A percentile compares a stretch with the other conserved stretches of the same genome.
Evolutionary conservation across 306 rosid species (phyloP).

Genomic region (Lathyrus tuberosus): DNA sequence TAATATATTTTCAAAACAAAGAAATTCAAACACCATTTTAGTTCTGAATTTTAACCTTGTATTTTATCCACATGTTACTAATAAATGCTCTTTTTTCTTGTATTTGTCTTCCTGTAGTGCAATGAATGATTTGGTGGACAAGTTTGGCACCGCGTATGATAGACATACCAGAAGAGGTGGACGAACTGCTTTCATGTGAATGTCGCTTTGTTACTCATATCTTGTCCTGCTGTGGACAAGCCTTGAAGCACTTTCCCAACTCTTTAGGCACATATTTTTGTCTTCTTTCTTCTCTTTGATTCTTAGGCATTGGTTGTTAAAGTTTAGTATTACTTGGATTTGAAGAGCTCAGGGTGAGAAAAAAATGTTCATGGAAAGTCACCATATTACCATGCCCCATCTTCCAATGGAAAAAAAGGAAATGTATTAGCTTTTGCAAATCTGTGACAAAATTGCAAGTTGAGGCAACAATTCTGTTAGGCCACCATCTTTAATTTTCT

Average conservation of each 20-base stretch:
- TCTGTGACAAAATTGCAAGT: constrained; percentile 2
- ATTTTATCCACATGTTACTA: constrained; percentile 25
- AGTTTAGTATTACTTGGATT: constrained; percentile 33
- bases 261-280: constrained; percentile 28
- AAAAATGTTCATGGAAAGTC: constrained; percentile 14
- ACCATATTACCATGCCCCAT: constrained; percentile 15
- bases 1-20: background rate
- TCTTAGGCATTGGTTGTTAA: constrained; percentile 37
- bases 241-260: constrained; percentile 28
- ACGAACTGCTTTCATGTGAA: constrained; percentile 82
- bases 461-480: constrained; percentile 26
- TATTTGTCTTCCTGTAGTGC: constrained; percentile 40
- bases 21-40: background rate
- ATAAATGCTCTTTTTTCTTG: background rate
- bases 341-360: constrained; percentile 31
- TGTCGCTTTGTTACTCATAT: constrained; percentile 24
- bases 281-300: background rate
- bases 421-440: constrained; percentile 14
- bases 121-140: constrained; percentile 75
- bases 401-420: constrained; percentile 4
- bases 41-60: constrained; percentile 23
- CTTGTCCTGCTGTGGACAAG: constrained; percentile 31
- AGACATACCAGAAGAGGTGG: constrained; percentile 96
- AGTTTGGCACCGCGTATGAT: constrained; percentile 86
- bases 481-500: constrained; percentile 21